Evolutionary conservation across 2,329 filamentous ascomycete species (phyloP), one percentile per base, ranked within the genome.

Genomic region (Phialophora expanda): DNA sequence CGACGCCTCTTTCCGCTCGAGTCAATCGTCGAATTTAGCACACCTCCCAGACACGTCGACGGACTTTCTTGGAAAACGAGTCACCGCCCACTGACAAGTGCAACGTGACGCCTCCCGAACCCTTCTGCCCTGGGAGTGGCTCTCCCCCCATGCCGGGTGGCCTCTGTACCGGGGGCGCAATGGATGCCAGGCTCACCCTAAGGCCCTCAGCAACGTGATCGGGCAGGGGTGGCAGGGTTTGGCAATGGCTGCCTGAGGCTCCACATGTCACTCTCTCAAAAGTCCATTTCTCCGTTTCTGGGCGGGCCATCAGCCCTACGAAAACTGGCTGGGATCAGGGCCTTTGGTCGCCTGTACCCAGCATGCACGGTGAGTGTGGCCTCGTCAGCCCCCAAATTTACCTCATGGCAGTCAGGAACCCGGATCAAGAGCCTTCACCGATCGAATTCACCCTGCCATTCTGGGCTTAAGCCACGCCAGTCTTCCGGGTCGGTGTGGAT

Each of bases 331-430:
- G 54, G 32, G 38, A 28, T 12, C 55, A 63, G 55, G 53, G 58
- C 50, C 58, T 61, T 61, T 59, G 44, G 57, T 28, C 26, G 54
- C 53, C 57, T 57, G 24, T 51, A 44, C 20, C 48, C 59, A 54
- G 59, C 50, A 62, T 34, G 59, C 51, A 56, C 59, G 51, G 44
- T 53, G 57, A 51, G 57, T 61, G 58, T 61, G 48, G 46, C 32
- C 63, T 56, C 53, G 60, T 66, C 67, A 66, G 67, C 67, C 67
- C 67, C 67, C 67, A 69, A 69, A 69, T 66, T 66, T 69, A 69
- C 61, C 61, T 59, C 63, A 66, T 66, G 56, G 53, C 34, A 32
- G 51, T 51, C 53, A 56, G 32, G 34, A 50, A 60, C 50, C 56
- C 26, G 51, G 58, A 61, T 61, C 58, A n/a, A 30, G 28, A 28